Evolutionary conservation across 2,329 filamentous ascomycete genomes (phyloP), one percentile per base, ranked within the genome.

Genomic region (Thermothelomyces thermophilus): DNA sequence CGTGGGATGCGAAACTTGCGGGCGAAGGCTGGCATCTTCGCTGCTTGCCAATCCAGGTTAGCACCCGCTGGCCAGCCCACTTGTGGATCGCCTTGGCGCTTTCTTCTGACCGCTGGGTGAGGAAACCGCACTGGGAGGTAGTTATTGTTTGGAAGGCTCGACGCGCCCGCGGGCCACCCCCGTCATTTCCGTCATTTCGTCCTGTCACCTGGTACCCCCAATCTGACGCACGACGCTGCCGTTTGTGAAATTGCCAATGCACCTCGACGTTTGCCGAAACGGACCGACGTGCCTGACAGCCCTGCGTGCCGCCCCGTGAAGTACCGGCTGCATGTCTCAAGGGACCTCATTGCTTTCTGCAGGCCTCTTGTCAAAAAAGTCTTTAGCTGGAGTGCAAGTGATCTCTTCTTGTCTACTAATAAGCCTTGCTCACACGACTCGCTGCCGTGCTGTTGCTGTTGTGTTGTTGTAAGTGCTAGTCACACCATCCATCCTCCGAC

Each of bases 161-260:
- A 52, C 46, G 51, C 35, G 49, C 45, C 35, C n/a, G n/a, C n/a
- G n/a, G 41, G 44, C 20, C 48, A 41, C 51, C 55, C 53, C 26
- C 57, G 52, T 57, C 57, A 56, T 59, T 57, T 56, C 57, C 56
- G 57, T 59, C 58, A 58, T 57, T 33, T 41, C 19, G 16, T 31
- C 28, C 35, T 30, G 46, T 41, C 31, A 41, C 46, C 26, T 20
- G 57, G 52, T 52, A 41, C 52, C 52, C 46, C 56, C 34, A 55
- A 52, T 33, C 44, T 45, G 28, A 47, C 36, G 43, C 42, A 52
- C 46, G 36, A 26, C 16, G 41, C 41, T 34, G 46, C 42, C 37
- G 48, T 46, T 50, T 51, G 28, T 46, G 46, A 48, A 24, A 51
- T 50, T 48, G 49, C 42, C 41, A 6, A n/a, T 31, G 39, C 31